These are phyloP conservation scores for Vitis hybrid DNA, from an alignment of 177 flowering plant genomes.

Conservation along the genomic window DNA sequence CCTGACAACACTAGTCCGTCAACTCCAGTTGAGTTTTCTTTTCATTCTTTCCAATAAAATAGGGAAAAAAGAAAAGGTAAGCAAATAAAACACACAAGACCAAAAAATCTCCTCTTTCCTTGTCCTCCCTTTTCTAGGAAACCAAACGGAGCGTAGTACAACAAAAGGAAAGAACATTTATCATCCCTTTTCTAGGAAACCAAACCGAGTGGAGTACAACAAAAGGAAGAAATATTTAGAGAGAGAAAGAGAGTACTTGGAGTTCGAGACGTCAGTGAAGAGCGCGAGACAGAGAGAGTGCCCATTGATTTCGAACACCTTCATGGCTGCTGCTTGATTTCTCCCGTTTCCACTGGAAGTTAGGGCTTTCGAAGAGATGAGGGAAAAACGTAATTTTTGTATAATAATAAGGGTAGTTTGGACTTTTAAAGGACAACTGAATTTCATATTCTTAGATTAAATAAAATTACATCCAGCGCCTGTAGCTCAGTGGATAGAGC, in stretches of 20 bases:
- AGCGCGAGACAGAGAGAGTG: slow-evolving; percentile 48
- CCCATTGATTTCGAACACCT: slow-evolving; percentile 41
- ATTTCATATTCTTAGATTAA: too few species aligned
- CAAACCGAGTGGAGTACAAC: slow-evolving; percentile 5
- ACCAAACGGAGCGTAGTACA: slow-evolving; percentile 2
- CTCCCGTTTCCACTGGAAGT: too few species aligned
- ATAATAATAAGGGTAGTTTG: too few species aligned
- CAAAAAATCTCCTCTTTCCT: neutral
- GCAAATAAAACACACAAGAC: neutral
- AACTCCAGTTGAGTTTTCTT: neutral
- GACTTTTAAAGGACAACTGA: too few species aligned
- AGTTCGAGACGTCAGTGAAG: slow-evolving; percentile 62
- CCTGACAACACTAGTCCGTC: neutral
- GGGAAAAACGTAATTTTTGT: too few species aligned
- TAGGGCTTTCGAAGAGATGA: neutral
- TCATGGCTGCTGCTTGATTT: slow-evolving; percentile 30
- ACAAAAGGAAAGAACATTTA: neutral
- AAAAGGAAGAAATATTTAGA: neutral
- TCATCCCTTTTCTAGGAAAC: too few species aligned
- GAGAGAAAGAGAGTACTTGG: slow-evolving; percentile 47
- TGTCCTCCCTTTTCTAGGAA: neutral
- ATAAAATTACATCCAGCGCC: slow-evolving; percentile 43
- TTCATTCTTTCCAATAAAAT: neutral
- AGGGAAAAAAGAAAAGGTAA: neutral
- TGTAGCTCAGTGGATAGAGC: slow-evolving; percentile 99